Evolutionary conservation across 352 stramenopile species (phyloP).

Genomic region (Phytophthora idaei): DNA sequence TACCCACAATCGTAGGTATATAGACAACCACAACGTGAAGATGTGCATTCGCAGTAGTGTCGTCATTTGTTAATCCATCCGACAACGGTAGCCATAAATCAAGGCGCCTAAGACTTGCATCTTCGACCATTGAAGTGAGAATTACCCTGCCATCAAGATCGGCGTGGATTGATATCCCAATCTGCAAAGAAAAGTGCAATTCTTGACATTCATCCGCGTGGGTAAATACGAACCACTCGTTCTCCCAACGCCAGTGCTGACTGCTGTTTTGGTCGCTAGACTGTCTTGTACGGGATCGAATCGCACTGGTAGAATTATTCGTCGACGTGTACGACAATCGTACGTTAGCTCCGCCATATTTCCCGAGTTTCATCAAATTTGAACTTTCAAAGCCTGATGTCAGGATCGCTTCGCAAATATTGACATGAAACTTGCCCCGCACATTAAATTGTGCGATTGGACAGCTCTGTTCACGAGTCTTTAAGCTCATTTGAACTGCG

Average conservation of each 20-base stretch:
- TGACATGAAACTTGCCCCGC: constrained; percentile 23
- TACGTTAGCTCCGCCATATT: constrained; percentile 21
- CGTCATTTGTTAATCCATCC: neutral
- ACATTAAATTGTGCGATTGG: neutral
- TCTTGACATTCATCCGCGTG: constrained; percentile 4
- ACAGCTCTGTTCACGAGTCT: constrained; percentile 1
- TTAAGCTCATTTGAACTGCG: constrained; percentile 32
- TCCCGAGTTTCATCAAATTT: constrained; percentile 20
- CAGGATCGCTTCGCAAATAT: constrained; percentile 24
- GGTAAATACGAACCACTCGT: constrained; percentile 32
- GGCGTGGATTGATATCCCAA: constrained; percentile 11
- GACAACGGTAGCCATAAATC: constrained; percentile 25
- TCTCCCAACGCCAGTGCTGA: constrained; percentile 34
- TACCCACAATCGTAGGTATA: constrained; percentile 24
- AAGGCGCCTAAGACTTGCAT: constrained; percentile 13
- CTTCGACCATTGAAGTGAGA: constrained; percentile 11
- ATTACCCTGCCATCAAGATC: constrained; percentile 9
- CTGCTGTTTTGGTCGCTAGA: constrained; percentile 7
- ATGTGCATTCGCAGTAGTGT: constrained; percentile 7
- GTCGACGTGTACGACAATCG: constrained; percentile 2
- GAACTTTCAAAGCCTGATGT: constrained; percentile 1
- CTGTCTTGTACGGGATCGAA: constrained; percentile 21
- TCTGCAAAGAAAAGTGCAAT: constrained; percentile 14
- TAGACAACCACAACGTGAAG: constrained; percentile 28
- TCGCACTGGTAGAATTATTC: neutral